phyloP scores from a whole-genome alignment of 257 asterid species.

The Plantago major region DNA sequence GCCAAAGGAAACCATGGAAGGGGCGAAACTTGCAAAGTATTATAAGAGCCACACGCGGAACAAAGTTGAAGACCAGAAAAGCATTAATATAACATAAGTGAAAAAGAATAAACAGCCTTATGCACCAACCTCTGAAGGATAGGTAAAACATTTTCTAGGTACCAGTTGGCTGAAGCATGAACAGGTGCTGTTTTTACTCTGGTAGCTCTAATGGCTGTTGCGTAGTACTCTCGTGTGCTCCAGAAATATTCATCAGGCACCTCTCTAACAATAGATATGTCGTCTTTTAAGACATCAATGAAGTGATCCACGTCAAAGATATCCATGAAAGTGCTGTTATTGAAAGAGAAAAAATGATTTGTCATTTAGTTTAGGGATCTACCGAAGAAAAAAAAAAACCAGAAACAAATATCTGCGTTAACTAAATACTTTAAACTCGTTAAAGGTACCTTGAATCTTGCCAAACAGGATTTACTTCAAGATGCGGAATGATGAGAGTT shows the following conservation, averaged over 20 bases:
- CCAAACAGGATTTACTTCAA: conserved; percentile 97
- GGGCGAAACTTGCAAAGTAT: neutral
- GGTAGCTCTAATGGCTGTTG: conserved; percentile 81
- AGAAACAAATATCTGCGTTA: conserved; percentile 1
- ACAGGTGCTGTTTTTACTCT: conserved; percentile 90
- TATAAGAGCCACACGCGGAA: neutral
- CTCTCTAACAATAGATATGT: conserved; percentile 70
- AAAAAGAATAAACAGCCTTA: neutral
- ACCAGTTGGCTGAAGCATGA: conserved; percentile 98
- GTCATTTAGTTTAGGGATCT: conserved; percentile 18
- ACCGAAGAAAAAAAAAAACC: conserved; percentile 2
- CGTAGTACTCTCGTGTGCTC: conserved; percentile 97
- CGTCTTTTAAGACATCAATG: conserved; percentile 77
- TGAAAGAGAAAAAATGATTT: neutral
- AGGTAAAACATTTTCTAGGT: conserved; percentile 76
- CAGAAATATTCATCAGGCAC: conserved; percentile 81
- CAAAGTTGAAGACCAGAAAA: too few relatives aligned
- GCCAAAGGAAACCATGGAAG: neutral
- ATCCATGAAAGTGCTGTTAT: conserved; percentile 76
- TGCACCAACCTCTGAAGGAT: conserved; percentile 66
- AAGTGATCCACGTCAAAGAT: conserved; percentile 97
- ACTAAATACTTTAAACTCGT: neutral
- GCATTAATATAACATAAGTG: too few relatives aligned
- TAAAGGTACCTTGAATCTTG: conserved; percentile 79
- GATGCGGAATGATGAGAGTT: conserved; percentile 86